Evolutionary conservation across 2,329 filamentous ascomycete genomes (phyloP), one percentile per base, ranked within the genome.

Genomic region (Parafenestella ontariensis): DNA sequence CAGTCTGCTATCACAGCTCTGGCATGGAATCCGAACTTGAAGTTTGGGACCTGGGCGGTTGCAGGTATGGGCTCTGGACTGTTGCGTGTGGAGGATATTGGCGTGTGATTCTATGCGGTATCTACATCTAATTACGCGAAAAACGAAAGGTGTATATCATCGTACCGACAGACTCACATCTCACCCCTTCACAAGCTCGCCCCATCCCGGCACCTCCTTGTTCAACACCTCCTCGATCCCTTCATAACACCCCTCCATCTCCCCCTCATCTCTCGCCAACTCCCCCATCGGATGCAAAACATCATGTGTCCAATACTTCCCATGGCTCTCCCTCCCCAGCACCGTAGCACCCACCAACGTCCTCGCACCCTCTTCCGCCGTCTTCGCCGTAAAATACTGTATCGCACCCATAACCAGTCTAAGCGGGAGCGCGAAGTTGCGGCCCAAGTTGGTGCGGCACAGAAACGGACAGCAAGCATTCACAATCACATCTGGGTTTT

Each of bases 21-120:
- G 40, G 73, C 76, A 13, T 84, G 81, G 81, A 83, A 83, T 63
- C 78, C 78, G n/a, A 83, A 83, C 63, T 26, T 79, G 20, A 74
- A 70, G 37, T 79, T 69, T 52, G 81, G 78, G 6, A 79, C 79
- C 0, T 84, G 81, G 81, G 81, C 81, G 6, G 79, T 79, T 5
- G 81, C 81, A 17, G 81, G 79, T 2, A 77, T 79, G 70, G 80
- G 74, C 2, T 76, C 76, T 67, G 81, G 81, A 9, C 58, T 83
- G 52, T 52, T 83, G 33, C 77, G 81, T 46, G 77, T 83, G 0
- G 81, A 83, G 63, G 81, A 83, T 67, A 52, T 83, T 33, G 68
- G 65, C 1, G 64, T 73, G 4, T 71, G 52, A 34, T 42, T 20
- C n/a, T n/a, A n/a, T n/a, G n/a, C n/a, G n/a, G n/a, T n/a, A n/a